These are phyloP conservation scores for Antitrichia curtipendula DNA, from an alignment of 225 moss, liverwort and hornwort genomes.

Conservation along the genomic window DNA sequence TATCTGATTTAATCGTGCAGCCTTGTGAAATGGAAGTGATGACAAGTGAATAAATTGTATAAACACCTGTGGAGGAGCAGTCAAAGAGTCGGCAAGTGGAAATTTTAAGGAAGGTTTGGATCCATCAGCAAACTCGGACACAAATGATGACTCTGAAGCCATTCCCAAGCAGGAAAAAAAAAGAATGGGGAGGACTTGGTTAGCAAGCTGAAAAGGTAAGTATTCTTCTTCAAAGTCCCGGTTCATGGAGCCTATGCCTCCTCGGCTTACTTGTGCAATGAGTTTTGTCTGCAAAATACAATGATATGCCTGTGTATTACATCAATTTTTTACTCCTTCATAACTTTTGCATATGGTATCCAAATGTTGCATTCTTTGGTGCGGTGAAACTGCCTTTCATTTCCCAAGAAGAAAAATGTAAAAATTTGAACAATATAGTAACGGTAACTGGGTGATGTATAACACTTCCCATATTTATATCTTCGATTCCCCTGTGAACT, in stretches of 20 bases:
- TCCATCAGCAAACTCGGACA: background rate
- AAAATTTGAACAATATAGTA: background rate
- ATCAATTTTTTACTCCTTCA: background rate
- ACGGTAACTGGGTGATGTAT: no score
- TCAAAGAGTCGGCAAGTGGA: background rate
- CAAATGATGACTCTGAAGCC: background rate
- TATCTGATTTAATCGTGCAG: background rate
- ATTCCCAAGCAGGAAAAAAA: background rate
- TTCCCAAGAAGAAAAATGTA: background rate
- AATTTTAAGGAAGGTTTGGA: background rate
- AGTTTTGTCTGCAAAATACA: background rate
- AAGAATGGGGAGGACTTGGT: conserved; percentile 1
- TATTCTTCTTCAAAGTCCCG: background rate
- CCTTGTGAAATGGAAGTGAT: conserved; percentile 5
- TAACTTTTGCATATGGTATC: background rate
- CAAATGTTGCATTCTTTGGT: background rate
- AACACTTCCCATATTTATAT: background rate
- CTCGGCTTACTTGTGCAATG: background rate
- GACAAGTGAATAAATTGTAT: background rate
- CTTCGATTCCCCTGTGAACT: background rate
- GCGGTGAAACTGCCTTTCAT: background rate
- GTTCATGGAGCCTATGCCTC: background rate
- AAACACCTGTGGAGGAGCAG: background rate
- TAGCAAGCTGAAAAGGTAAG: conserved; percentile 21
- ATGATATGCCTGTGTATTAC: background rate